Conservation (phyloP, 2,329 filamentous ascomycete species). For the Zymoseptoria brevis region DNA sequence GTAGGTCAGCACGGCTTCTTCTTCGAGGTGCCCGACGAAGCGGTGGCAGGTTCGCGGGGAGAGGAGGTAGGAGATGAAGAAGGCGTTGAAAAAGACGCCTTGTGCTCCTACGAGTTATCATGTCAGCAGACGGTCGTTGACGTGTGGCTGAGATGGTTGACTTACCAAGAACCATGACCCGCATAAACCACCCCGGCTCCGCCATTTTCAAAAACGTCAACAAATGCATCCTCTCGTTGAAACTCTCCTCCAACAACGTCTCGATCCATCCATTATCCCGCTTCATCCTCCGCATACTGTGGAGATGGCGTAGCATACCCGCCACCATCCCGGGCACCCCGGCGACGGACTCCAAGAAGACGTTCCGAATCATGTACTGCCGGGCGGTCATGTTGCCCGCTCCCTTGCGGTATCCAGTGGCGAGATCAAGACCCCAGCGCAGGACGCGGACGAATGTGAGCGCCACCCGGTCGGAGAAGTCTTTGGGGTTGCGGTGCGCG, state of each 20-base stretch:
- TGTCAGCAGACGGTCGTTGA: neutral
- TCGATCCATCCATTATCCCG: constrained; percentile 89
- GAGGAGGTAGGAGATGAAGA: constrained; percentile 83
- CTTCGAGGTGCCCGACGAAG: constrained; percentile 94
- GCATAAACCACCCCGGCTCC: constrained; percentile 82
- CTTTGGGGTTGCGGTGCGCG: constrained; percentile 67
- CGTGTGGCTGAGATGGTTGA: neutral
- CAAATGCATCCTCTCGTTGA: constrained; percentile 67
- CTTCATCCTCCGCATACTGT: constrained; percentile 73
- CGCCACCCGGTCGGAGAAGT: constrained; percentile 69
- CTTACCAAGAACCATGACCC: constrained; percentile 58
- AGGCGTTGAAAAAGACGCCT: constrained; percentile 91
- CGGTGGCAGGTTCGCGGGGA: constrained; percentile 84
- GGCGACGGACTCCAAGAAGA: constrained; percentile 91
- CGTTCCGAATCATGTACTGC: constrained; percentile 73
- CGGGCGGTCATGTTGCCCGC: constrained; percentile 65
- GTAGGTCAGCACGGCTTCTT: constrained; percentile 95
- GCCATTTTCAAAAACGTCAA: constrained; percentile 89
- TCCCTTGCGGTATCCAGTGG: constrained; percentile 61
- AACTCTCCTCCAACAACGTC: constrained; percentile 30
- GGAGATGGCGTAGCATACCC: constrained; percentile 84
- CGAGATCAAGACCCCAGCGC: constrained; percentile 72
- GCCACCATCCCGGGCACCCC: constrained; percentile 96
- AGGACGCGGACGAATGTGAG: constrained; percentile 67
- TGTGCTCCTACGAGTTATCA: constrained; percentile 62